These are phyloP conservation scores for Spiromastix sp. DNA, from an alignment of 2,329 filamentous ascomycete species.

Conservation along the genomic window DNA sequence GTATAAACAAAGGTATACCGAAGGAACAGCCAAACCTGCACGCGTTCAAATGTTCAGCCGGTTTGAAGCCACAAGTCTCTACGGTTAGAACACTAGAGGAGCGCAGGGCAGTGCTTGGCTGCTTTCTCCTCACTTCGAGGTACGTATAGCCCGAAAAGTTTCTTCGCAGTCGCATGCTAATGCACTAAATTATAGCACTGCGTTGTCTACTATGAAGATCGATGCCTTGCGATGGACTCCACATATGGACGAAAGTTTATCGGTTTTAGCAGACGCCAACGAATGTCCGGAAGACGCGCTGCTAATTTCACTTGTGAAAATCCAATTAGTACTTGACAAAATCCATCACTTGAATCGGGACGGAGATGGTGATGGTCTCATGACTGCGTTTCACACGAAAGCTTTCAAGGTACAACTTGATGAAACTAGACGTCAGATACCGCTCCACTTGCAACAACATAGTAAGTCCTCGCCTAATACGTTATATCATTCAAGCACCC, in stretches of 20 bases:
- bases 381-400: neutral
- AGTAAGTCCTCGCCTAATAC: conserved; percentile 11
- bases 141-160: conserved; percentile 21
- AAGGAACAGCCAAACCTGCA: neutral
- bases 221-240: conserved; percentile 6
- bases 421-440: conserved; percentile 12
- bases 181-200: conserved; percentile 21
- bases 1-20: conserved; percentile 14
- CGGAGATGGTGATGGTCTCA: neutral
- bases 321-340: neutral
- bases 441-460: conserved; percentile 12
- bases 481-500: conserved; percentile 10
- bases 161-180: conserved; percentile 5
- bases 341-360: neutral
- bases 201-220: conserved; percentile 33
- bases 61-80: conserved; percentile 10
- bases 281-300: neutral
- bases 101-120: conserved; percentile 38
- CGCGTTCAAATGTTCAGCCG: conserved; percentile 6
- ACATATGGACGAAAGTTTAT: conserved; percentile 5
- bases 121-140: conserved; percentile 36
- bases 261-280: neutral
- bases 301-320: neutral
- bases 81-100: conserved; percentile 38
- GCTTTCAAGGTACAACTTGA: conserved; percentile 15